Conservation (phyloP, 139 green algal species). For the Ostreobium quekettii region DNA sequence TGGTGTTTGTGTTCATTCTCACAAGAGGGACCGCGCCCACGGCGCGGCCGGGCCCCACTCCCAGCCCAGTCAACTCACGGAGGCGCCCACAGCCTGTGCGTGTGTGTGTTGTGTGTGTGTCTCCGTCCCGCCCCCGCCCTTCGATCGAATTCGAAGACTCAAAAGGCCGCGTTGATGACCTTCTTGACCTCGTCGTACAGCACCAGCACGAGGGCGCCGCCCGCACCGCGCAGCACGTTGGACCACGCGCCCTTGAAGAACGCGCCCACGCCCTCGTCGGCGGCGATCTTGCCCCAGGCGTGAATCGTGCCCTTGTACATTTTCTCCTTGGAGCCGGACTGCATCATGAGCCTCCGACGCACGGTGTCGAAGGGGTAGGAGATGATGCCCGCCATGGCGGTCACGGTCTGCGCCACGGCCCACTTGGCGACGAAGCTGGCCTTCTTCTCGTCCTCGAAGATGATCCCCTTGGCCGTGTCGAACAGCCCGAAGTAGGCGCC, state of each 20-base stretch:
- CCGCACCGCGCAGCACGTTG: conserved; percentile 18
- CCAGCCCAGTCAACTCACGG: too few species aligned
- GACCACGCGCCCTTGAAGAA: conserved; percentile 89
- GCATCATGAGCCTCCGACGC: conserved; percentile 97
- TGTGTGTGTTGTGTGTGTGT: too few species aligned
- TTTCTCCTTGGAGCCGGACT: conserved; percentile 71
- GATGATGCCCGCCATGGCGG: conserved; percentile 67
- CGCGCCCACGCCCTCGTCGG: conserved; percentile 81
- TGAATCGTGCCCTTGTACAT: conserved; percentile 89
- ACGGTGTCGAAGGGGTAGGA: conserved; percentile 99
- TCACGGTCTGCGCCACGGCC: conserved; percentile 77
- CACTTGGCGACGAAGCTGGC: conserved; percentile 65
- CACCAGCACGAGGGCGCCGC: conserved; percentile 22
- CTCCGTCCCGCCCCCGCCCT: too few species aligned
- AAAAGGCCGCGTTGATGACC: conserved; percentile 14
- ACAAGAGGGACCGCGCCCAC: too few species aligned
- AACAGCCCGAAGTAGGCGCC: conserved; percentile 99
- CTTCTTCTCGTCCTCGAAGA: conserved; percentile 64
- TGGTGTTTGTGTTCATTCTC: too few species aligned
- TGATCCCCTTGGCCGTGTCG: conserved; percentile 88
- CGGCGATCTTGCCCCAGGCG: conserved; percentile 85
- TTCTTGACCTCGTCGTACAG: conserved; percentile 31
- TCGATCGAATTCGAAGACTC: too few species aligned
- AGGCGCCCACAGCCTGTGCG: too few species aligned
- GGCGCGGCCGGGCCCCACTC: too few species aligned